Percentiles rank a stretch among this genome's conserved stretches.
These are phyloP conservation scores for Tetragonia tetragonoides DNA, from an alignment of 148 eudicot species.

Conservation along the genomic window DNA sequence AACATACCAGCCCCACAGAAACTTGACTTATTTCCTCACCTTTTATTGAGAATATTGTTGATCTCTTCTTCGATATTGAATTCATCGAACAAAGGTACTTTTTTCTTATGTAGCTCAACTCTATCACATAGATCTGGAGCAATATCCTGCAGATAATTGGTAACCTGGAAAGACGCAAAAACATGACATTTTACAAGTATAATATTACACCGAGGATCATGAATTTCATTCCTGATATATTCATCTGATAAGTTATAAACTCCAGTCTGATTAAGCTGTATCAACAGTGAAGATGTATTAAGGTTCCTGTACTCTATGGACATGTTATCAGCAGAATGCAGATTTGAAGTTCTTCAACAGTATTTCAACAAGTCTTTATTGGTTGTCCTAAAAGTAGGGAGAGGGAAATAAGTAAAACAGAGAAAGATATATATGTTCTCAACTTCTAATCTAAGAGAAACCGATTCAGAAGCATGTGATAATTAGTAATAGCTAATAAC, in stretches of 20 bases:
- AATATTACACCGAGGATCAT: not conserved
- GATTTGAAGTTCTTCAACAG: not conserved
- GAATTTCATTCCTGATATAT: conserved; percentile 1
- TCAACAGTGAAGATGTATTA: not conserved
- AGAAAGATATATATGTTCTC: not conserved
- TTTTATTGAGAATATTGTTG: conserved; percentile 74
- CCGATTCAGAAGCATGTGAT: not conserved
- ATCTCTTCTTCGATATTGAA: conserved; percentile 88
- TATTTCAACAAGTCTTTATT: not conserved
- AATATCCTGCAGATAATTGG: conserved; percentile 86
- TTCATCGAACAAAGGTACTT: conserved; percentile 81
- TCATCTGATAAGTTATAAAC: not conserved
- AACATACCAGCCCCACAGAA: not conserved
- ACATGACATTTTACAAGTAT: not conserved
- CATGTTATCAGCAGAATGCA: not conserved
- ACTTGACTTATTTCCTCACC: conserved; percentile 48
- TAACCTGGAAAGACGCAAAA: conserved; percentile 56
- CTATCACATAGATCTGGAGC: conserved; percentile 91
- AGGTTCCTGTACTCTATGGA: not conserved
- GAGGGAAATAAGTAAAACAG: not conserved
- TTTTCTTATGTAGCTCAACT: conserved; percentile 71
- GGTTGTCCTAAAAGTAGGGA: not conserved
- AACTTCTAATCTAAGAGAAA: not conserved
- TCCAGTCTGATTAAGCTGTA: not conserved
- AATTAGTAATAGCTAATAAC: not conserved